Evolutionary conservation across 352 stramenopile species (phyloP), one percentile per base, ranked within the genome.

Genomic region (Globisporangium cederbergense): DNA sequence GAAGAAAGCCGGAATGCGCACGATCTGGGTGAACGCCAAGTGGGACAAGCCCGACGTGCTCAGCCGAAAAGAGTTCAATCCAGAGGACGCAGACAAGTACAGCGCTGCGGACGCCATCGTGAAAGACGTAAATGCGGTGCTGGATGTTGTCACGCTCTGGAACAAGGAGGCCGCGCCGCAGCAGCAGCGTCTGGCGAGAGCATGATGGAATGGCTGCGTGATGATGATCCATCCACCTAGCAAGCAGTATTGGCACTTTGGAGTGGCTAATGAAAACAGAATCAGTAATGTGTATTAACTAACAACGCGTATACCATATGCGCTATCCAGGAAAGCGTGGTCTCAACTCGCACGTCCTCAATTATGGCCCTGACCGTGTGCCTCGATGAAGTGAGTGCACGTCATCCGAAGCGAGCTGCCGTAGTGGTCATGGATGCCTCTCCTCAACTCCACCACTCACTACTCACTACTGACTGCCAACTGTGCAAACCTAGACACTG

Each of bases 1-100:
- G 22, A 92, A 90, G 72, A 61, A 66, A 2, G 80, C 76, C 3
- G 83, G 83, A 25, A 45, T 90, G 62, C 74, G 77, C 42, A 86
- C 83, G 9, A 81, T 92, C 60, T 92, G 83, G 83, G 72, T 92
- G 30, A 78, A 88, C 47, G 70, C 75, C 0, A 63, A 65, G 20
- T 82, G 81, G 72, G 14, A 54, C 20, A 82, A 80, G 45, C 68
- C 66, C 3, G 72, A 82, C 58, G 78, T 67, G 38, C 58, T 87
- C 22, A 76, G 64, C 36, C 40, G 64, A 28, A 34, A 11, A 18
- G 47, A 43, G 0, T 18, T 72, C 2, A 22, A 61, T 14, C 45
- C 45, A 1, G 36, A 54, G 9, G 65, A 64, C 22, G 34, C 64
- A 2, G 43, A 59, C 14, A 58, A 59, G 22, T 89, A 73, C 56